A percentile compares a stretch with the other conserved stretches of the same genome.
phyloP scores from a whole-genome alignment of 805 yeast species.

The Yamadazyma tumulicola region DNA sequence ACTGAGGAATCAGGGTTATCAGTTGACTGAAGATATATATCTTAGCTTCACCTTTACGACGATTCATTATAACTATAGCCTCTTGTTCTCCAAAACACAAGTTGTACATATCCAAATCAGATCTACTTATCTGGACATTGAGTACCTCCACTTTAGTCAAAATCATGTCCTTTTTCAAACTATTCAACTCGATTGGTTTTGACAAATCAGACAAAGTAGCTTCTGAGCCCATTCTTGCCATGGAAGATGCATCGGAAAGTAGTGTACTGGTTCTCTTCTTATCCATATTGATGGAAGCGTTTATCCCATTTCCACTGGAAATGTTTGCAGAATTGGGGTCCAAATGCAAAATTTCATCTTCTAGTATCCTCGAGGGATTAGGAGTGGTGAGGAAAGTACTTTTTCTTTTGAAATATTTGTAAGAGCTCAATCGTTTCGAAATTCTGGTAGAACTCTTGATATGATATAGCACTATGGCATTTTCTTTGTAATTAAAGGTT shows the following conservation, averaged over 20 bases:
- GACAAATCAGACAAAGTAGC: constrained; percentile 23
- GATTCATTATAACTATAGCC: constrained; percentile 55
- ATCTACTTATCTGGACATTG: constrained; percentile 25
- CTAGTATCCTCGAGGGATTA: constrained; percentile 39
- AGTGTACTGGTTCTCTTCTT: constrained; percentile 42
- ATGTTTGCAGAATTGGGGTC: constrained; percentile 5
- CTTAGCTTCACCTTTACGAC: constrained; percentile 37
- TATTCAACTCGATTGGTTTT: constrained; percentile 28
- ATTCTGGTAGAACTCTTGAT: constrained; percentile 36
- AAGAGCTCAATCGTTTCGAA: constrained; percentile 13
- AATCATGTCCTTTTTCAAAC: constrained; percentile 63
- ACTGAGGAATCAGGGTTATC: constrained; percentile 27
- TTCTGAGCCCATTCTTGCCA: constrained; percentile 44
- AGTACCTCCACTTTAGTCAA: constrained; percentile 55
- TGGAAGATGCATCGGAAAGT: constrained; percentile 40
- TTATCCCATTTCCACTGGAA: not conserved
- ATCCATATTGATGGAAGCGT: constrained; percentile 36
- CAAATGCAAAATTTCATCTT: constrained; percentile 28
- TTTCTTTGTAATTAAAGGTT: constrained; percentile 49
- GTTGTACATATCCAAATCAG: constrained; percentile 33
- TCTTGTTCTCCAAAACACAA: constrained; percentile 54
- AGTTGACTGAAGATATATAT: constrained; percentile 48
- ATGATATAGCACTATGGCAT: constrained; percentile 52
- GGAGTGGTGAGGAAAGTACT: constrained; percentile 37
- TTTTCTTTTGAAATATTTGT: constrained; percentile 14